Percentiles rank a stretch among this genome's conserved stretches.
Conservation (phyloP, 2,329 filamentous ascomycete genomes). For the Verticillium alfalfae region DNA sequence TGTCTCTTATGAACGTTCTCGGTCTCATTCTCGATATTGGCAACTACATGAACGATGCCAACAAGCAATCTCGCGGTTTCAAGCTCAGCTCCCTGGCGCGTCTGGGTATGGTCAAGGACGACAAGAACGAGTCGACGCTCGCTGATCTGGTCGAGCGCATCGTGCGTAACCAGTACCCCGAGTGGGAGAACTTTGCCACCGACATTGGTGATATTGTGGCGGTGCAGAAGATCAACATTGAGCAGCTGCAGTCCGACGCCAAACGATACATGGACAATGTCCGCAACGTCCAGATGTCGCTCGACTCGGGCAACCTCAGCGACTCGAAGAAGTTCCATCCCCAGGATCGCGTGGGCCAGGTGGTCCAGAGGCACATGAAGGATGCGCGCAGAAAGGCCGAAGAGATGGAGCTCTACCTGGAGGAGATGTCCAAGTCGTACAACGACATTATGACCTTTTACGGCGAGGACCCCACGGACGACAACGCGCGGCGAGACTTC, state of each 20-base stretch:
- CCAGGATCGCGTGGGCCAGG: constrained; percentile 86
- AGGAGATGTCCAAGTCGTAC: constrained; percentile 86
- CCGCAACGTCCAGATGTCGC: constrained; percentile 83
- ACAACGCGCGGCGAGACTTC: constrained; percentile 91
- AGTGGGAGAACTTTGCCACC: constrained; percentile 84
- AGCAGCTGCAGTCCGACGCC: constrained; percentile 81
- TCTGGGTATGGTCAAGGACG: constrained; percentile 96
- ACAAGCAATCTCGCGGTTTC: constrained; percentile 97
- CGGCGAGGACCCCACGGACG: constrained; percentile 86
- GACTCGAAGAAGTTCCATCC: constrained; percentile 98
- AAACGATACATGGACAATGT: constrained; percentile 93
- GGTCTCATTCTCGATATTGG: constrained; percentile 95
- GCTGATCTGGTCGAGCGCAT: constrained; percentile 95
- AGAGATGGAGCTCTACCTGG: constrained; percentile 88
- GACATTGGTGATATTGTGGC: constrained; percentile 77
- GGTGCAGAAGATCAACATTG: constrained; percentile 88
- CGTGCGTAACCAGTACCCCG: constrained; percentile 90
- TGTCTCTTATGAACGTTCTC: constrained; percentile 91
- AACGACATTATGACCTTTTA: constrained; percentile 97
- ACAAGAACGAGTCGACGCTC: constrained; percentile 96
- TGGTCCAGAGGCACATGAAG: constrained; percentile 93
- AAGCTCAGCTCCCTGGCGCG: constrained; percentile 92
- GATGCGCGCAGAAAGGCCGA: constrained; percentile 93
- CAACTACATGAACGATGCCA: constrained; percentile 99
- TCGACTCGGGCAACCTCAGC: constrained; percentile 90